Conservation (phyloP, 306 rosid species). For the Psophocarpus tetragonolobus region DNA sequence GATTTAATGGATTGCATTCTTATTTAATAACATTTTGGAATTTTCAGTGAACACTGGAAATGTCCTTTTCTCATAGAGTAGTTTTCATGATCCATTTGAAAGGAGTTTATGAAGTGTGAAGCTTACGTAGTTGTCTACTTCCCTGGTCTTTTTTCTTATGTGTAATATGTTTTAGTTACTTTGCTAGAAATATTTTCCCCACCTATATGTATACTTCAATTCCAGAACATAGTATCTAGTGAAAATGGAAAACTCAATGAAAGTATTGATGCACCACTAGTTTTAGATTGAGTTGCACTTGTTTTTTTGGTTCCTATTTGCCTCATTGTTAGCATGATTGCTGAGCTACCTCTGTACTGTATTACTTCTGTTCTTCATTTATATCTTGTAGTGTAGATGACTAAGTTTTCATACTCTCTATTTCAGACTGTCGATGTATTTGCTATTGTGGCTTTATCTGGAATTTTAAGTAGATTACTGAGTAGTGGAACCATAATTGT, state of each 20-base stretch:
- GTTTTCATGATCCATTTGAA: constrained; percentile 28
- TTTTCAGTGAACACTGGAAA: constrained; percentile 6
- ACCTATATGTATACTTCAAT: neutral
- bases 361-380: constrained; percentile 8
- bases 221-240: constrained; percentile 26
- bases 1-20: neutral
- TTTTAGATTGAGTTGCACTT: constrained; percentile 23
- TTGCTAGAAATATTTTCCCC: neutral
- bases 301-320: neutral
- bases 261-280: constrained; percentile 19
- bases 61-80: constrained; percentile 14
- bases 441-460: constrained; percentile 99
- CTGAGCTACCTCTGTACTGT: constrained; percentile 13
- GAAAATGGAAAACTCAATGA: constrained; percentile 15
- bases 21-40: constrained; percentile 2
- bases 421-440: constrained; percentile 99
- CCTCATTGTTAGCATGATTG: neutral
- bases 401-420: constrained; percentile 43
- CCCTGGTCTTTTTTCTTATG: neutral
- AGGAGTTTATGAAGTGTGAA: constrained; percentile 14
- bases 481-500: constrained; percentile 87
- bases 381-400: constrained; percentile 27
- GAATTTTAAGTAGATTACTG: constrained; percentile 93
- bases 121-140: constrained; percentile 21
- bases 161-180: neutral